Percentiles rank a stretch among this genome's conserved stretches.
These are phyloP conservation scores for Hysterium pulicare DNA, from an alignment of 2,329 filamentous ascomycete species.

Conservation along the genomic window DNA sequence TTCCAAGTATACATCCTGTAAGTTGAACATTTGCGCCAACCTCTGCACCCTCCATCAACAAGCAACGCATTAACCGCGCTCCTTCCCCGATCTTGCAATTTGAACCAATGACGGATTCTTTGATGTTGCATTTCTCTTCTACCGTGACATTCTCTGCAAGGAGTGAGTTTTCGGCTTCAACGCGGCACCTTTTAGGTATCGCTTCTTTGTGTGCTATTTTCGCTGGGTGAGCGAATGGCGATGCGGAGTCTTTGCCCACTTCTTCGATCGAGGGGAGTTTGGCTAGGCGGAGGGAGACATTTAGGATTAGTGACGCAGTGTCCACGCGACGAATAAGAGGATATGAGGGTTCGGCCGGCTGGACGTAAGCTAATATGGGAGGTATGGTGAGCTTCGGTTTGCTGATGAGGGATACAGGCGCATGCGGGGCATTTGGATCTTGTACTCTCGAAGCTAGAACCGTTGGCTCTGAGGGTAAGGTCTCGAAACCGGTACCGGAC, in stretches of 20 bases:
- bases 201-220: constrained; percentile 84
- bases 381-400: constrained; percentile 54
- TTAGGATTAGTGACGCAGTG: constrained; percentile 75
- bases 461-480: constrained; percentile 9
- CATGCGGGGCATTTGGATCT: constrained; percentile 24
- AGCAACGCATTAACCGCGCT: constrained; percentile 80
- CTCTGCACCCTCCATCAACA: constrained; percentile 88
- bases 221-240: constrained; percentile 71
- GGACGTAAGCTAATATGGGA: constrained; percentile 77
- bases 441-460: constrained; percentile 37
- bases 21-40: constrained; percentile 81
- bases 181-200: constrained; percentile 75
- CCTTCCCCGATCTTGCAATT: constrained; percentile 83
- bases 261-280: constrained; percentile 74
- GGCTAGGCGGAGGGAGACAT: constrained; percentile 79
- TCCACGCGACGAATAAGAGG: constrained; percentile 85
- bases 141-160: constrained; percentile 87
- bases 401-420: constrained; percentile 24
- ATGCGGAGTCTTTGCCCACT: constrained; percentile 48
- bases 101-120: constrained; percentile 83
- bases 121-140: constrained; percentile 86
- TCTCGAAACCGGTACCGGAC: too few relatives aligned
- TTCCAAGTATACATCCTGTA: constrained; percentile 82
- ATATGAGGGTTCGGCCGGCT: constrained; percentile 55
- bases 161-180: constrained; percentile 77